A percentile compares a stretch with the other conserved stretches of the same genome.
Evolutionary conservation across 805 yeast species (phyloP).

Genomic region (Candida schatavii): DNA sequence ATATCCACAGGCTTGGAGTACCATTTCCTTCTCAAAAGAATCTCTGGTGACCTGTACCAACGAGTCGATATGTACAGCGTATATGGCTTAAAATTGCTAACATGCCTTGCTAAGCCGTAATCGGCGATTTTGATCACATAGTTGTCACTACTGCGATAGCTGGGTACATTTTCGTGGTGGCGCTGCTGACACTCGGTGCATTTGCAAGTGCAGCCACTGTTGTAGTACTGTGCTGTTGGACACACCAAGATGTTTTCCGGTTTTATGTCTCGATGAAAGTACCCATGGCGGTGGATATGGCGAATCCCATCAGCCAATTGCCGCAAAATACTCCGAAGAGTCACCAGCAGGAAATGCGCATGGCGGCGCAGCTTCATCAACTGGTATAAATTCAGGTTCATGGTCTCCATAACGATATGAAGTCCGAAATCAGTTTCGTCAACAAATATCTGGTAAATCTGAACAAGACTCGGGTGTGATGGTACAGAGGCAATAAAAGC

Average conservation of each 20-base stretch:
- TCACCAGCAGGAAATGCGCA: constrained; percentile 51
- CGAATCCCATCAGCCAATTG: constrained; percentile 75
- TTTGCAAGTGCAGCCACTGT: constrained; percentile 23
- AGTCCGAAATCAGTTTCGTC: constrained; percentile 59
- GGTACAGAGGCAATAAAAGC: constrained; percentile 65
- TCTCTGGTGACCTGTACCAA: constrained; percentile 86
- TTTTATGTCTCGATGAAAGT: constrained; percentile 86
- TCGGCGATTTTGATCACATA: constrained; percentile 76
- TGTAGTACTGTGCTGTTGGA: constrained; percentile 52
- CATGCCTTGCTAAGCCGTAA: constrained; percentile 71
- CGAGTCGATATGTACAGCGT: constrained; percentile 81
- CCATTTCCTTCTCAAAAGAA: constrained; percentile 57
- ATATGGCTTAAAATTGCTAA: constrained; percentile 50
- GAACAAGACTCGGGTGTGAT: constrained; percentile 69
- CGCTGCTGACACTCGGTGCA: constrained; percentile 40
- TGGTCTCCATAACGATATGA: constrained; percentile 84
- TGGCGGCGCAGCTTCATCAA: constrained; percentile 62
- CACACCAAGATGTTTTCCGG: constrained; percentile 87
- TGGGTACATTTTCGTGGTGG: constrained; percentile 39
- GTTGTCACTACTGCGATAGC: constrained; percentile 35
- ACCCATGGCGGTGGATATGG: constrained; percentile 72
- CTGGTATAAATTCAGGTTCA: constrained; percentile 80
- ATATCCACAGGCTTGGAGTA: constrained; percentile 74
- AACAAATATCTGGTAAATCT: constrained; percentile 73
- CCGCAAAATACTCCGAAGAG: constrained; percentile 62